phyloP scores from a whole-genome alignment of 306 rosid genomes.

The Casuarina cunninghamiana region DNA sequence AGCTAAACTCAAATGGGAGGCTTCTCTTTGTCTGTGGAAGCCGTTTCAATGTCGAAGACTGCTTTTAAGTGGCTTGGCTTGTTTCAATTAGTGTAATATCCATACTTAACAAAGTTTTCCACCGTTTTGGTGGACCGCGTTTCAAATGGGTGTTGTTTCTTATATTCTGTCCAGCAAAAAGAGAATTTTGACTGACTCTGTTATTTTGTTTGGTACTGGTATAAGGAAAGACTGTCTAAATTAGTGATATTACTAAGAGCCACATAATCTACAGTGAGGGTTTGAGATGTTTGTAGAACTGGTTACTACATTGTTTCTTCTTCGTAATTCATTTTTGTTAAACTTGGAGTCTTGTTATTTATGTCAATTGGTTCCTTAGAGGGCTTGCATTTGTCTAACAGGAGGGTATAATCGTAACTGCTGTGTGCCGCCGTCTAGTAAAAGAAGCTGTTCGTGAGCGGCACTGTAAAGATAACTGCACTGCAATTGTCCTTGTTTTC shows the following conservation, averaged over 20 bases:
- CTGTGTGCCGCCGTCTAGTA: slow-evolving; percentile 73
- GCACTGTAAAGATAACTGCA: slow-evolving; percentile 86
- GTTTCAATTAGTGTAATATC: not conserved
- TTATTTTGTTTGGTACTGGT: not conserved
- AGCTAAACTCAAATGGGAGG: not conserved
- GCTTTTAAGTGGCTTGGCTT: not conserved
- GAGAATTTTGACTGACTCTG: not conserved
- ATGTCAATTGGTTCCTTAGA: not conserved
- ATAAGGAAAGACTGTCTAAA: not conserved
- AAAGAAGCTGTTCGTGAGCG: slow-evolving; percentile 84
- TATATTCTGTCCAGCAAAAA: not conserved
- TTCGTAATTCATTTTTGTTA: not conserved
- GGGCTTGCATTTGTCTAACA: slow-evolving; percentile 27
- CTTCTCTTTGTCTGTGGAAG: not conserved
- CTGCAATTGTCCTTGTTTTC: slow-evolving; percentile 68
- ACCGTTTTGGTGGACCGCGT: not conserved
- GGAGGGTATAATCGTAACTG: slow-evolving; percentile 66
- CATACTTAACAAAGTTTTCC: not conserved
- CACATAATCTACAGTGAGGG: not conserved
- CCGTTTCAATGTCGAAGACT: not conserved
- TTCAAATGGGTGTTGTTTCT: not conserved
- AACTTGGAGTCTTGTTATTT: not conserved
- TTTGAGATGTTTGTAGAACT: not conserved
- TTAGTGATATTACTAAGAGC: not conserved
- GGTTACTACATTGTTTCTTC: not conserved